Evolutionary conservation across 2,329 filamentous ascomycete species (phyloP).

Genomic region (Paecilomyces formosus): DNA sequence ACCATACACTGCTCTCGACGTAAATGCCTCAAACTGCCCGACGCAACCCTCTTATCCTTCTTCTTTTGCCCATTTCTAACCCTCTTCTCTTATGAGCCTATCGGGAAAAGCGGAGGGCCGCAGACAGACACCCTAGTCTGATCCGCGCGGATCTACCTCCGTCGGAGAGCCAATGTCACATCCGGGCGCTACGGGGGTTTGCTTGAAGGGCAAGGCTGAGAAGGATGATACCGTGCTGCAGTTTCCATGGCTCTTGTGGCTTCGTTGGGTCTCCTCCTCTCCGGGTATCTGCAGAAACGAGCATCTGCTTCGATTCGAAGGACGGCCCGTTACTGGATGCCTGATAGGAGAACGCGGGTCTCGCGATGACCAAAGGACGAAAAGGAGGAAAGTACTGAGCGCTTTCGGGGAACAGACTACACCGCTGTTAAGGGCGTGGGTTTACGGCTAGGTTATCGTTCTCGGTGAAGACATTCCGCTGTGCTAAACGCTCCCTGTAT

Average conservation of each 20-base stretch:
- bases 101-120: not conserved
- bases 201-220: not conserved
- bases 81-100: not conserved
- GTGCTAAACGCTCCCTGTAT: too few relatives aligned
- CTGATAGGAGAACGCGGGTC: too few relatives aligned
- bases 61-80: too few relatives aligned
- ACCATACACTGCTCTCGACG: too few relatives aligned
- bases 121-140: not conserved
- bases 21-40: not conserved
- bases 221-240: not conserved
- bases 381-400: not conserved
- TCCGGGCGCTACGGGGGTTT: not conserved
- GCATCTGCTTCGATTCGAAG: not conserved
- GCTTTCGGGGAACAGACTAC: too few relatives aligned
- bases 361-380: not conserved
- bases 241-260: not conserved
- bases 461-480: too few relatives aligned
- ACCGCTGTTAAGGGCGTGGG: too few relatives aligned
- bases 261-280: not conserved
- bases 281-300: not conserved
- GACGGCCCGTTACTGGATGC: not conserved
- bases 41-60: not conserved
- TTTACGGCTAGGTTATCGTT: too few relatives aligned
- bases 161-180: not conserved
- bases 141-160: not conserved